A percentile compares a stretch with the other conserved stretches of the same genome.
Conservation (phyloP, 306 rosid species). For the Quercus dentata region DNA sequence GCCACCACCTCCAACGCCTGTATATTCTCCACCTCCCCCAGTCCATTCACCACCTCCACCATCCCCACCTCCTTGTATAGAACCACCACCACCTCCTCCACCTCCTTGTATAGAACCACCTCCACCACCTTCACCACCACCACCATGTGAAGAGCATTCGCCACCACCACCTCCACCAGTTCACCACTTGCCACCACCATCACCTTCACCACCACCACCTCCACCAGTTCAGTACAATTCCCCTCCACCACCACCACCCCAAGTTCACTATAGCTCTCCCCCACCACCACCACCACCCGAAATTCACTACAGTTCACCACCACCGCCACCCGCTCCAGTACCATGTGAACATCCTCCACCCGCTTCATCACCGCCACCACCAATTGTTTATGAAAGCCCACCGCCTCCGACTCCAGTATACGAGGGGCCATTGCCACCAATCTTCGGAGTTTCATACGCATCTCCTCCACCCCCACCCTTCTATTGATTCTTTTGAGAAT, state of each 20-base stretch:
- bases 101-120: slow-evolving; percentile 57
- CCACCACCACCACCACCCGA: slow-evolving; percentile 29
- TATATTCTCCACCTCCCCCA: slow-evolving; percentile 50
- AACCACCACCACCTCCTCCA: slow-evolving; percentile 65
- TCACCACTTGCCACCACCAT: slow-evolving; percentile 29
- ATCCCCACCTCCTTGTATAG: slow-evolving; percentile 63
- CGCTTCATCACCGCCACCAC: slow-evolving; percentile 31
- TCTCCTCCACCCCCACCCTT: slow-evolving; percentile 98
- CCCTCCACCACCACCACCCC: slow-evolving; percentile 46
- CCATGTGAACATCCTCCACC: slow-evolving; percentile 41
- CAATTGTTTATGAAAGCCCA: slow-evolving; percentile 39
- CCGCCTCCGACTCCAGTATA: slow-evolving; percentile 83
- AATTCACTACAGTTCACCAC: slow-evolving; percentile 25
- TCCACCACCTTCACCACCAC: slow-evolving; percentile 46
- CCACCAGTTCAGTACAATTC: slow-evolving; percentile 34
- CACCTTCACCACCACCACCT: slow-evolving; percentile 42
- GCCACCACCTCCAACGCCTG: slow-evolving; percentile 72
- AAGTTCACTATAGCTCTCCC: slow-evolving; percentile 14
- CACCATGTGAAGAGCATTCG: slow-evolving; percentile 16
- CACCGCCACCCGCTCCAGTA: slow-evolving; percentile 45
- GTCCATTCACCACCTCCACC: slow-evolving; percentile 51
- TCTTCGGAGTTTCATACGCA: slow-evolving; percentile 71
- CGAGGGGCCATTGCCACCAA: slow-evolving; percentile 94
- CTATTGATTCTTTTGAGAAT: slow-evolving; percentile 91
- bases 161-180: slow-evolving; percentile 40